Percentiles rank a stretch among this genome's conserved stretches.
Conservation (phyloP, 441 rosid species). For the Sinapis alba region DNA sequence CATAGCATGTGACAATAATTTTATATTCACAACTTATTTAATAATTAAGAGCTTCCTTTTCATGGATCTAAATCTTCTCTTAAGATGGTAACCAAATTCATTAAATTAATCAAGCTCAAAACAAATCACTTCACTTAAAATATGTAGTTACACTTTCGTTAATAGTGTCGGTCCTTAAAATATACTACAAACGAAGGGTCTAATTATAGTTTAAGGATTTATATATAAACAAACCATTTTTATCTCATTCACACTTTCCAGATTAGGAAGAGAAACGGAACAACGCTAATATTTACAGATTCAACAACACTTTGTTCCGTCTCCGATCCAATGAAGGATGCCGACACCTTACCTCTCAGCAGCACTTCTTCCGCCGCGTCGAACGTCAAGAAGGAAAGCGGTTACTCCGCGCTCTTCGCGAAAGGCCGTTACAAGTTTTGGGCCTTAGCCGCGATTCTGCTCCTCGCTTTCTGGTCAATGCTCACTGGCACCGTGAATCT, state of each 20-base stretch:
- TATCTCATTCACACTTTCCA: constrained; percentile 5
- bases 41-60: not conserved
- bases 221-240: constrained; percentile 2
- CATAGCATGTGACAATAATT: not conserved
- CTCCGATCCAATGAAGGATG: constrained; percentile 46
- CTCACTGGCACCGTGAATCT: constrained; percentile 72
- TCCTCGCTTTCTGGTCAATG: constrained; percentile 79
- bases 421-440: constrained; percentile 62
- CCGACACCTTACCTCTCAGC: constrained; percentile 31
- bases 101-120: not conserved
- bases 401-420: constrained; percentile 40
- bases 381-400: constrained; percentile 44
- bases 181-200: not conserved
- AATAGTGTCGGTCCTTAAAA: not conserved
- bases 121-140: not conserved
- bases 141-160: not conserved
- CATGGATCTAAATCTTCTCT: not conserved
- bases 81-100: not conserved
- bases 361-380: constrained; percentile 25
- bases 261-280: constrained; percentile 31
- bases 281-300: not conserved
- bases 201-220: not conserved
- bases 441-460: constrained; percentile 59
- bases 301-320: not conserved
- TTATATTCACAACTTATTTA: too few species aligned